Conservation (phyloP, 2,329 filamentous ascomycete genomes). For the Cercospora citrullina region DNA sequence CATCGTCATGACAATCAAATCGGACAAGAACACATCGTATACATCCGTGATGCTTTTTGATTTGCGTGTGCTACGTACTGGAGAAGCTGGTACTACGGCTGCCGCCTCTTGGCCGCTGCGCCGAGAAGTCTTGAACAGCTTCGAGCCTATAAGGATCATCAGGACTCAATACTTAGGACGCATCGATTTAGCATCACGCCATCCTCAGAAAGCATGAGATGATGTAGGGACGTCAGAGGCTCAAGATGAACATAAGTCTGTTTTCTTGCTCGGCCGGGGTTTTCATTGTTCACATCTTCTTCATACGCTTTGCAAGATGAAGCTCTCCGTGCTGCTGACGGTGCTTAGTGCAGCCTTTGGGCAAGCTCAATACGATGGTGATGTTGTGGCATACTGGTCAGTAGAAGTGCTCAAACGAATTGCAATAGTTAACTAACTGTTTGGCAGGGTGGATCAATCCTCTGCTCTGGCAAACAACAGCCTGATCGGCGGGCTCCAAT, state of each 20-base stretch:
- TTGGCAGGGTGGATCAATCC: constrained; percentile 3
- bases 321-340: constrained; percentile 14
- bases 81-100: background rate
- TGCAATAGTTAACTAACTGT: constrained; percentile 3
- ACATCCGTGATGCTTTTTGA: background rate
- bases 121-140: constrained; percentile 5
- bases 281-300: background rate
- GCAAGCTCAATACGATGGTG: constrained; percentile 15
- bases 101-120: constrained; percentile 10
- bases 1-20: background rate
- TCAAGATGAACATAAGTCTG: background rate
- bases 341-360: constrained; percentile 6
- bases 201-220: background rate
- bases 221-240: background rate
- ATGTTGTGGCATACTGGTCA: constrained; percentile 26
- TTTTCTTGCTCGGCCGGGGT: background rate
- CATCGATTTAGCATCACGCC: background rate
- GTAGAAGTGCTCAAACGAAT: background rate
- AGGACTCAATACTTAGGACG: background rate
- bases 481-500: constrained; percentile 32
- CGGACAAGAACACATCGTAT: background rate
- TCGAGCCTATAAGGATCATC: background rate
- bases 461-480: constrained; percentile 30
- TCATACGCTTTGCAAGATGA: background rate
- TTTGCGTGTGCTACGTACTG: background rate